Base-by-base conservation (phyloP, 805 yeast genomes). In the Ogataea chonburiensis region DNA sequence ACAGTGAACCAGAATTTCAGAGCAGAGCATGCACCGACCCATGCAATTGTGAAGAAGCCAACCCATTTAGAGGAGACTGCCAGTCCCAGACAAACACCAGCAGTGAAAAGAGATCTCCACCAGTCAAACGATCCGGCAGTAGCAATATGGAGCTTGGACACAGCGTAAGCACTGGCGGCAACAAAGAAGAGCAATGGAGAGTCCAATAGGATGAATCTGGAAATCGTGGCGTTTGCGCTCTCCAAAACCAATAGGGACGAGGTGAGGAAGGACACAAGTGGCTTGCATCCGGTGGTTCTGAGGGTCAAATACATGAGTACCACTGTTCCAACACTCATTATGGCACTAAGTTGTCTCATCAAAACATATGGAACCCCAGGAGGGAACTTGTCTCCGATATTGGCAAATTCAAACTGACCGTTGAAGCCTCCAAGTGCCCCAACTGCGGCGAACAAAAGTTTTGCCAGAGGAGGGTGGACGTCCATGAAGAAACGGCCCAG, bases 381-480 rank as follows among this genome's bases (percentile, higher is more conserved):
- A 21, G 93, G 87, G 63, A 61, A 83, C 9, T 46, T 64, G 42
- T 73, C 76, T 39, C 88, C 93, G 53, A 85, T 85, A 31, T 67
- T 66, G 48, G 70, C 75, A 53, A 85, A 85, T 34, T 64, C 70
- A 53, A 85, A 85, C 50, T 73, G 75, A 30, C 94, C 93, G 21
- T 69, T 72, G 61, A 78, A 85, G 0, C 91, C 91, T 40, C 79
- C 86, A 9, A 81, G 42, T 20, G 71, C 60, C 1, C 75, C 86
- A 37, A 83, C 73, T 31, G 81, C 83, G 3, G 89, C 93, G 61
- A 71, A 83, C 31, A 85, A 59, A 81, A 85, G 75, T 61, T 85
- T 85, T 31, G 91, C 88, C 52, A 85, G 68, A 3, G 95, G 95
- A 21, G 95, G 95, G 58, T 85, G 95, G 38, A 85, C 93, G 63